Base-by-base conservation (phyloP, 2,329 filamentous ascomycete genomes). In the Venturia nashicola region DNA sequence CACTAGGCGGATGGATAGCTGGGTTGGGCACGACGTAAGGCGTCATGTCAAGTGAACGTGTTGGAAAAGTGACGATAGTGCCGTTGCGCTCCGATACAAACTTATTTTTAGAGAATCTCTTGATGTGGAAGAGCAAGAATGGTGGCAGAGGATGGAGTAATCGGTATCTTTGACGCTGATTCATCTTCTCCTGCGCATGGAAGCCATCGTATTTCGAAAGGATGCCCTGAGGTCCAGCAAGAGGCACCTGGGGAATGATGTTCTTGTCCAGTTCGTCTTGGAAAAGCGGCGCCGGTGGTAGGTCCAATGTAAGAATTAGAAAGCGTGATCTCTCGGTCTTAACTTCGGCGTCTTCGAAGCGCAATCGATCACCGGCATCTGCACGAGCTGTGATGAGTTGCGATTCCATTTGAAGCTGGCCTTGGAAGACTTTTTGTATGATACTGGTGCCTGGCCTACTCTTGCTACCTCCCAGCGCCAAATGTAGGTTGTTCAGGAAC, bases 71-170 rank as follows among this genome's bases (percentile, higher is more conserved):
- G 67, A 99, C 94, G 71, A 99, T 99, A 11, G 94, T 99, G 0
- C 93, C 94, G 74, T 99, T 99, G 61, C 94, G 89, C 77, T 97
- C 93, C 2, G 88, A 85, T 23, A 99, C 90, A 72, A 99, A 99
- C 74, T 97, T 96, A 80, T 99, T 99, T 68, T 89, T 87, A 69
- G 87, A 90, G 81, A 99, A 99, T 69, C 94, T 91, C 79, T 97
- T 97, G 78, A 97, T 87, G 78, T 99, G 93, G 78, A 99, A 91
- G 62, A 94, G 80, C 20, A 99, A 84, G 72, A 88, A 97, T 0
- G 92, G 93, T 0, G 94, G 94, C 0, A 99, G 81, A 0, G 94
- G 94, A 71, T 96, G 92, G 59, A 96, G 78, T 5, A 99, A 82
- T 18, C 93, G 86, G 76, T 97, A 97, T 42, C 94, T 87, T 70